These are phyloP conservation scores for Phytophthora pini DNA, from an alignment of 352 stramenopile species.

Conservation along the genomic window DNA sequence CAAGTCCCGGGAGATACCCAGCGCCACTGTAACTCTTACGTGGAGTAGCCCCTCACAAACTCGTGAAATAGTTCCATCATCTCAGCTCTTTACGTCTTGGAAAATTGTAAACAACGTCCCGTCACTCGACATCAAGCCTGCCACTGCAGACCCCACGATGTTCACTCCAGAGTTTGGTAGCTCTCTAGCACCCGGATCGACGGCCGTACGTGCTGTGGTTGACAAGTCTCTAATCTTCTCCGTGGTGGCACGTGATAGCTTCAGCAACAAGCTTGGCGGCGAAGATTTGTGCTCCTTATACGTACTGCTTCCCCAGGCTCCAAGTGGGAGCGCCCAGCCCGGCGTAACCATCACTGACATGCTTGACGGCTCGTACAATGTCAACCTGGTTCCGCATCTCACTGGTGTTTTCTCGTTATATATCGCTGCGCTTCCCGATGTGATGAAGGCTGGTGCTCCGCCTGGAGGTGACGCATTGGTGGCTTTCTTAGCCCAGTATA, in stretches of 20 bases:
- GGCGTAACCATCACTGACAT: slow-evolving; percentile 40
- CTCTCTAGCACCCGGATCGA: neutral
- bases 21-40: slow-evolving; percentile 43
- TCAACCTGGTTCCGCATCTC: slow-evolving; percentile 44
- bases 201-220: slow-evolving; percentile 19
- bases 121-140: slow-evolving; percentile 46
- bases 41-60: slow-evolving; percentile 68
- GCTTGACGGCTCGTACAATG: slow-evolving; percentile 47
- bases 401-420: slow-evolving; percentile 50
- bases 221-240: slow-evolving; percentile 38
- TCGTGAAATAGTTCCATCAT: slow-evolving; percentile 48
- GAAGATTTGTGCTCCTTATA: slow-evolving; percentile 51
- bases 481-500: slow-evolving; percentile 43
- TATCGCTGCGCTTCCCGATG: slow-evolving; percentile 40
- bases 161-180: slow-evolving; percentile 50
- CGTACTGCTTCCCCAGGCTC: slow-evolving; percentile 45
- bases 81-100: slow-evolving; percentile 59
- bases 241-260: slow-evolving; percentile 49
- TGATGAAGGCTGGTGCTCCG: slow-evolving; percentile 24
- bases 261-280: slow-evolving; percentile 38
- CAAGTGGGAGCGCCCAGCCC: slow-evolving; percentile 12
- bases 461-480: slow-evolving; percentile 26
- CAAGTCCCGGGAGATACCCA: slow-evolving; percentile 44
- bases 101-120: slow-evolving; percentile 65
- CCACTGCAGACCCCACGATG: slow-evolving; percentile 27